Conservation (phyloP, 805 yeast species). For the Debaryomyces tyrocola region DNA sequence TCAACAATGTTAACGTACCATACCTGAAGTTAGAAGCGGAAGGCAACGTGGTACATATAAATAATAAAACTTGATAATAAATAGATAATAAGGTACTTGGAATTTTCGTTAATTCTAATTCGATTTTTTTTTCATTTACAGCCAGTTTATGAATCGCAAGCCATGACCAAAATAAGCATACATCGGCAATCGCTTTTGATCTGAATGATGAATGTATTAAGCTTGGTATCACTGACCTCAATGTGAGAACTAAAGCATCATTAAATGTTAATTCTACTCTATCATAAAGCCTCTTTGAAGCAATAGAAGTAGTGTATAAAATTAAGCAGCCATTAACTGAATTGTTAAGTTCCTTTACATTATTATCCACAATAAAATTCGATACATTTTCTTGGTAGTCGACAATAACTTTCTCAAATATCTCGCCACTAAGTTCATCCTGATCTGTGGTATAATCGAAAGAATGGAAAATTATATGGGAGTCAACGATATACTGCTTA, state of each 20-base stretch:
- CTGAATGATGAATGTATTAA: conserved; percentile 27
- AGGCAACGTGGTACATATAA: conserved; percentile 11
- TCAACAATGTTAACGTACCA: conserved; percentile 58
- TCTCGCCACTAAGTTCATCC: conserved; percentile 30
- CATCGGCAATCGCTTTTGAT: conserved; percentile 24
- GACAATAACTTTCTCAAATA: conserved; percentile 40
- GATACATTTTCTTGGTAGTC: conserved; percentile 41
- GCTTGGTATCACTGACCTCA: conserved; percentile 36
- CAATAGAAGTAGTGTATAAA: conserved; percentile 16
- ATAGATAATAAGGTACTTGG: conserved; percentile 29
- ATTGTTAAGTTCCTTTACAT: conserved; percentile 26
- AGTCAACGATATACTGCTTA: conserved; percentile 29
- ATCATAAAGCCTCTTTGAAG: conserved; percentile 14
- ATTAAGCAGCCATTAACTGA: conserved; percentile 29
- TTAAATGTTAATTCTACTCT: conserved; percentile 14
- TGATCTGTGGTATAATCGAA: conserved; percentile 20
- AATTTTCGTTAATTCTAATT: conserved; percentile 29
- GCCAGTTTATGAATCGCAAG: conserved; percentile 24
- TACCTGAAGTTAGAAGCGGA: conserved; percentile 33
- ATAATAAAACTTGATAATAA: conserved; percentile 33
- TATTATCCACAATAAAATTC: conserved; percentile 23
- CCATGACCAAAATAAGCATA: conserved; percentile 40
- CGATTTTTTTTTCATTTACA: conserved; percentile 15
- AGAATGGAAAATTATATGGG: conserved; percentile 42
- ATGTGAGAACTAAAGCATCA: conserved; percentile 21